Evolutionary conservation across 768 basidiomycete genomes (phyloP).

Genomic region (Inosperma sp.): DNA sequence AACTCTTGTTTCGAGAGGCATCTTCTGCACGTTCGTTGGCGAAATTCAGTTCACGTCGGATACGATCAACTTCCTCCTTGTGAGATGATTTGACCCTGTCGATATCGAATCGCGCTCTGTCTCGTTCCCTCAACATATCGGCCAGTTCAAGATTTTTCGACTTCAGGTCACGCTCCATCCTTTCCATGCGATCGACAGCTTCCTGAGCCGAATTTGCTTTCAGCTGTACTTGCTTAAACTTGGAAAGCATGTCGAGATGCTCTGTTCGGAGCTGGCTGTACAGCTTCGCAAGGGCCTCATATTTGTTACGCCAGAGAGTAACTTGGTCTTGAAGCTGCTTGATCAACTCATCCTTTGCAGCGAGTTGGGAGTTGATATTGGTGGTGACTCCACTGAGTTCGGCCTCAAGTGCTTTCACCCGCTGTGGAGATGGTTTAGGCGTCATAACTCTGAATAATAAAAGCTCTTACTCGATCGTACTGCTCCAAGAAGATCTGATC

Average conservation of each 20-base stretch:
- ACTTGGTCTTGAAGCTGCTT: slow-evolving; percentile 96
- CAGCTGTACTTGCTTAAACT: slow-evolving; percentile 95
- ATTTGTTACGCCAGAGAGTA: slow-evolving; percentile 95
- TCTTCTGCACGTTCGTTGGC: slow-evolving; percentile 99
- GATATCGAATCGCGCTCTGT: slow-evolving; percentile 91
- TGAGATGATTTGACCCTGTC: slow-evolving; percentile 91
- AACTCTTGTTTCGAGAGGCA: slow-evolving; percentile 82
- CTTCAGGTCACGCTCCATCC: slow-evolving; percentile 97
- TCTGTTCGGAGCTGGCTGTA: slow-evolving; percentile 98
- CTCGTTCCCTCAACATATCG: slow-evolving; percentile 97
- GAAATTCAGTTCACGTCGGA: slow-evolving; percentile 88
- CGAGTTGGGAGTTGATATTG: slow-evolving; percentile 81
- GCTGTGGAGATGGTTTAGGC: slow-evolving; percentile 39
- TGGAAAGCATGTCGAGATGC: slow-evolving; percentile 94
- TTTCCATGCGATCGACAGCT: slow-evolving; percentile 95
- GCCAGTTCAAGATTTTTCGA: slow-evolving; percentile 98
- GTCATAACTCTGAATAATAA: not conserved
- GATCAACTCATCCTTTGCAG: slow-evolving; percentile 92
- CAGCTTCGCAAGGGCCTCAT: slow-evolving; percentile 95
- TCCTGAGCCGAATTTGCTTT: slow-evolving; percentile 99
- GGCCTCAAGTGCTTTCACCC: slow-evolving; percentile 92
- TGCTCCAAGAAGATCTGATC: slow-evolving; percentile 98
- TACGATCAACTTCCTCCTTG: slow-evolving; percentile 90
- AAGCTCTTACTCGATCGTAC: slow-evolving; percentile 80
- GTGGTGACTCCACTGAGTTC: slow-evolving; percentile 71